A percentile compares a stretch with the other conserved stretches of the same genome.
phyloP scores from a whole-genome alignment of 1,139 yeast genomes.

The Blastobotrys indianensis region DNA sequence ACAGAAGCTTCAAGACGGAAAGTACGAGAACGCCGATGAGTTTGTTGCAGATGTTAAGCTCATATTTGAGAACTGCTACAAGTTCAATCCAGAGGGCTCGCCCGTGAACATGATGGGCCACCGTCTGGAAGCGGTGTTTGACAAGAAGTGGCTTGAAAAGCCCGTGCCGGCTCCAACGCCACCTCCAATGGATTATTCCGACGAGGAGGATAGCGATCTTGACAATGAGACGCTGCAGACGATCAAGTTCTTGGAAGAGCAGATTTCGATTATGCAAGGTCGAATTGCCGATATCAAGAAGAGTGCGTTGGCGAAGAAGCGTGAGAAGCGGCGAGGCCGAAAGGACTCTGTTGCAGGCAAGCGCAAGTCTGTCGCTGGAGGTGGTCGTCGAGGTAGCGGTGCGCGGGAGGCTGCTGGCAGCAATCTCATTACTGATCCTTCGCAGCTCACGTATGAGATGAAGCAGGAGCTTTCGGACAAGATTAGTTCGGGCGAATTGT shows the following conservation, averaged over 20 bases:
- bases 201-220: constrained; percentile 47
- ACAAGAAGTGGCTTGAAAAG: constrained; percentile 82
- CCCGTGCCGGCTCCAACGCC: constrained; percentile 71
- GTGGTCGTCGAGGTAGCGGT: constrained; percentile 10
- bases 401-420: constrained; percentile 11
- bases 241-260: constrained; percentile 81
- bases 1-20: constrained; percentile 73
- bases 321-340: constrained; percentile 35
- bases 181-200: constrained; percentile 41
- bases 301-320: constrained; percentile 50
- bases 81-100: constrained; percentile 91
- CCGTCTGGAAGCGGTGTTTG: constrained; percentile 76
- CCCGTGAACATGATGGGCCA: constrained; percentile 96
- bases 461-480: constrained; percentile 88
- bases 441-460: constrained; percentile 72
- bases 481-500: constrained; percentile 54
- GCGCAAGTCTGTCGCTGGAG: constrained; percentile 20
- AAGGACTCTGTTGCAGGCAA: constrained; percentile 17
- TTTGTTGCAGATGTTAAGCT: constrained; percentile 78
- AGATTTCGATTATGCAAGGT: constrained; percentile 74
- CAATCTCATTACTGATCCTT: constrained; percentile 15
- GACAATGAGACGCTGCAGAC: constrained; percentile 82
- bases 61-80: constrained; percentile 82
- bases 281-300: constrained; percentile 79
- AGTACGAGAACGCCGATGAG: constrained; percentile 82